A percentile compares a stretch with the other conserved stretches of the same genome.
phyloP scores from a whole-genome alignment of 2,329 filamentous ascomycete genomes.

The Aspergillus pseudotamarii region DNA sequence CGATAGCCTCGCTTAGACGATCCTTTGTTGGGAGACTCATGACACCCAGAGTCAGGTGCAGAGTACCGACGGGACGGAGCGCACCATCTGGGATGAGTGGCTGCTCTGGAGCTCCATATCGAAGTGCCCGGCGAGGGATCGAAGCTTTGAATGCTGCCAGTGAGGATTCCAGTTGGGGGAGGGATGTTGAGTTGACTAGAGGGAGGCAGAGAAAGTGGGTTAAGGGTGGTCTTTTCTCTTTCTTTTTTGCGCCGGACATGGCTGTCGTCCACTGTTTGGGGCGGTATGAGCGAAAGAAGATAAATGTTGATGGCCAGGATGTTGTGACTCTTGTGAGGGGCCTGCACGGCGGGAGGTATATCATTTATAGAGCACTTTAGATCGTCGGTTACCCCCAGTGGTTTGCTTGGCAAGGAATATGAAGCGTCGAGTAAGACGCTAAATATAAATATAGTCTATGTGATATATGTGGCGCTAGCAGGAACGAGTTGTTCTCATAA shows the following conservation, averaged over 20 bases:
- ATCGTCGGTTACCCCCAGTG: neutral
- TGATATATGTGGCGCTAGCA: no score
- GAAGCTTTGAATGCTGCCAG: constrained; percentile 65
- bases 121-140: constrained; percentile 38
- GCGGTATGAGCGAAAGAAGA: constrained; percentile 9
- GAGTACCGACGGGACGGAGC: constrained; percentile 73
- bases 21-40: constrained; percentile 68
- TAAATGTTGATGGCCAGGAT: neutral
- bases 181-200: constrained; percentile 63
- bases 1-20: constrained; percentile 50
- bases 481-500: no score
- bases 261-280: neutral
- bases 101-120: constrained; percentile 6
- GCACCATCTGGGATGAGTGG: constrained; percentile 64
- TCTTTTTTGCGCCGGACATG: constrained; percentile 13
- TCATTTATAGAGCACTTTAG: constrained; percentile 4
- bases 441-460: no score
- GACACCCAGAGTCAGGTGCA: constrained; percentile 85
- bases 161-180: constrained; percentile 65
- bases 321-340: constrained; percentile 1
- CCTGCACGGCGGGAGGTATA: neutral
- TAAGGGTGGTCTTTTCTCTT: constrained; percentile 35
- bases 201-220: constrained; percentile 56
- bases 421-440: neutral
- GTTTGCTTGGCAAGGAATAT: neutral